Evolutionary conservation across 495 filamentous ascomycete genomes (phyloP), one percentile per base, ranked within the genome.

Genomic region (Amphirosellinia nigrospora): DNA sequence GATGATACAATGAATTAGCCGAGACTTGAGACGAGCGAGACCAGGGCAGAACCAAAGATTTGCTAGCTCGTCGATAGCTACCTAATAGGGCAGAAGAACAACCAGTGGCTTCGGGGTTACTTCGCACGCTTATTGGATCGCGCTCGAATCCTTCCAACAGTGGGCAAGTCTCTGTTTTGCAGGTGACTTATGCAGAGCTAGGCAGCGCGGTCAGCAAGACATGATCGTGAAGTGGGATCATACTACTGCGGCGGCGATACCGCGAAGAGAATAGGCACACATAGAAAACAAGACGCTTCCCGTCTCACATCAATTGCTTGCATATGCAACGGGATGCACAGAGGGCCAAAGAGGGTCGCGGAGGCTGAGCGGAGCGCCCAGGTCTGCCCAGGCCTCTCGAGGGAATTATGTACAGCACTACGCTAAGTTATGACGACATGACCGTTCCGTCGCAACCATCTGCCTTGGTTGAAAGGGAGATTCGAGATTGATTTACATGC

Each of bases 301-400:
- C 63, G 63, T 53, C n/a, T 65, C 55, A 50, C 53, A 68, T 43
- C 65, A 63, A 69, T 69, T 62, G 58, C 56, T 61, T 69, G 66
- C 66, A 69, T 69, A 52, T 69, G 58, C 58, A 63, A 39, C 67
- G 36, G 43, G 13, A 46, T 63, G 36, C 41, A 61, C 58, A 61
- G 45, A 48, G 30, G 58, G 56, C 7, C 53, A 30, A 11, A 30
- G 30, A 64, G 61, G 55, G 55, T 26, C 63, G 19, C 11, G 16
- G 34, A 30, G 21, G 53, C 21, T 26, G 58, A 58, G 55, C 32
- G 2, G 58, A 58, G 55, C 32, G 2, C 7, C 55, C 32, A 21
- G 32, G 6, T 7, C 34, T 36, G 34, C 34, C 34, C 30, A 3
- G 21, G 36, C 7, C 36, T 9, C 16, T 58, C 55, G 55, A 58